phyloP scores from a whole-genome alignment of 768 basidiomycete species.

The Mycena epipterygia region DNA sequence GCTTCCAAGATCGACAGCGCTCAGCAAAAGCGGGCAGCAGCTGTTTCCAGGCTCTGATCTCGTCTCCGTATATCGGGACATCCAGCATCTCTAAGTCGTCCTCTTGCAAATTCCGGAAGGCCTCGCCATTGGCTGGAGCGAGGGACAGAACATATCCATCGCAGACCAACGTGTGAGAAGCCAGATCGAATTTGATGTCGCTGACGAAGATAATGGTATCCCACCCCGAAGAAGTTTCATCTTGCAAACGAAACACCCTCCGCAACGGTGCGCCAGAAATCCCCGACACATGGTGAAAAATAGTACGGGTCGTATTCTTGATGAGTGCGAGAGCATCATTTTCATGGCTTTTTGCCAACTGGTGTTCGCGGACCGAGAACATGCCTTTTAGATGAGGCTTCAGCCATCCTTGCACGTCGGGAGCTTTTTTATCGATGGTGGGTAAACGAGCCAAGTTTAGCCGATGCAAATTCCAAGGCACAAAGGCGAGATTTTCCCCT shows the following conservation, averaged over 20 bases:
- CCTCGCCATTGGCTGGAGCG: slow-evolving; percentile 34
- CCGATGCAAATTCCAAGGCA: slow-evolving; percentile 49
- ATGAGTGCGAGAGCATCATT: slow-evolving; percentile 46
- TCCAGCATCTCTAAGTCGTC: slow-evolving; percentile 42
- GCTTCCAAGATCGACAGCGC: slow-evolving; percentile 44
- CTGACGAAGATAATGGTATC: slow-evolving; percentile 45
- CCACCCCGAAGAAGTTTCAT: slow-evolving; percentile 28
- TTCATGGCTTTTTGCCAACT: slow-evolving; percentile 50
- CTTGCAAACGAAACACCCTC: slow-evolving; percentile 38
- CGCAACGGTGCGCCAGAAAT: slow-evolving; percentile 19
- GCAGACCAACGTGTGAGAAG: slow-evolving; percentile 41
- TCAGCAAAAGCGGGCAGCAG: slow-evolving; percentile 48
- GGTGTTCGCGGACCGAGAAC: slow-evolving; percentile 45
- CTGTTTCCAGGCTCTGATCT: slow-evolving; percentile 46
- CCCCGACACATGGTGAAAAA: slow-evolving; percentile 46
- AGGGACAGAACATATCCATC: slow-evolving; percentile 41
- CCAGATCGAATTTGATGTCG: slow-evolving; percentile 41
- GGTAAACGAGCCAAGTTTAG: slow-evolving; percentile 48
- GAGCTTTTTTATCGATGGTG: slow-evolving; percentile 32
- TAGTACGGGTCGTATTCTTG: slow-evolving; percentile 46
- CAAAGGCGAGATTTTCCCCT: slow-evolving; percentile 31
- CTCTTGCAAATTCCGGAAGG: slow-evolving; percentile 33
- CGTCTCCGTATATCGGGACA: slow-evolving; percentile 29
- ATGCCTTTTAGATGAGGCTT: slow-evolving; percentile 36
- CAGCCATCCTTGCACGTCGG: slow-evolving; percentile 44